Evolutionary conservation across 2,329 filamentous ascomycete species (phyloP), one percentile per base, ranked within the genome.

Genomic region (Exophiala sideris): DNA sequence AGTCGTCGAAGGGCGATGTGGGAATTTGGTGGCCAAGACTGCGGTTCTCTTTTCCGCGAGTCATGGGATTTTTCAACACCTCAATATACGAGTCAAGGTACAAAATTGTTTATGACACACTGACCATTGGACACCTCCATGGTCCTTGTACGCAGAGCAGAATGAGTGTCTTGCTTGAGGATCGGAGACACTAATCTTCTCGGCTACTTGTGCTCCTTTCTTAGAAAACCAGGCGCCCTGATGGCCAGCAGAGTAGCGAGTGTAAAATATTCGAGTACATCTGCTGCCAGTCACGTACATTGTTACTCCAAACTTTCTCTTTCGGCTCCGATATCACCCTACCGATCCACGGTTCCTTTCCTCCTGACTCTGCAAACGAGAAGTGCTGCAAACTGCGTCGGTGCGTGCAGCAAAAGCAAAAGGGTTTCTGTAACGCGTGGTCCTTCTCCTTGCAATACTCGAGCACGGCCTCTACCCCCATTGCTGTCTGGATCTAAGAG

Each of bases 401-500:
- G 24, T 29, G 24, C 24, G 24, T 5, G 24, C 7, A 29, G 24
- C 24, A 29, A 36, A 32, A 29, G 24, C 24, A 29, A 36, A 32
- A 48, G 49, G 35, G 34, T 46, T 53, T 29, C 21, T 44, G 20
- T 29, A 20, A 29, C 18, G 20, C 41, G 34, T 16, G 14, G 21
- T 11, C 16, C 36, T 18, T 32, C n/a, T 16, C 3, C 8, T 44
- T 12, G 35, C 35, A 45, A 44, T 45, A 38, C 45, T 24, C 45
- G 47, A 48, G 34, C 24, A 32, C 16, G n/a, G 16, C 50, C 58
- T 48, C 56, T 50, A 56, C 50, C 58, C 56, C 52, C 56, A 52
- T 61, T 51, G 52, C 68, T 68, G 50, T 62, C 50, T 36, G 24
- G 10, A 9, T 32, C n/a, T 10, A 38, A 46, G 40, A 47, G 52